A percentile compares a stretch with the other conserved stretches of the same genome.
phyloP scores from a whole-genome alignment of 768 basidiomycete species.

The Tulasnella sp. region DNA sequence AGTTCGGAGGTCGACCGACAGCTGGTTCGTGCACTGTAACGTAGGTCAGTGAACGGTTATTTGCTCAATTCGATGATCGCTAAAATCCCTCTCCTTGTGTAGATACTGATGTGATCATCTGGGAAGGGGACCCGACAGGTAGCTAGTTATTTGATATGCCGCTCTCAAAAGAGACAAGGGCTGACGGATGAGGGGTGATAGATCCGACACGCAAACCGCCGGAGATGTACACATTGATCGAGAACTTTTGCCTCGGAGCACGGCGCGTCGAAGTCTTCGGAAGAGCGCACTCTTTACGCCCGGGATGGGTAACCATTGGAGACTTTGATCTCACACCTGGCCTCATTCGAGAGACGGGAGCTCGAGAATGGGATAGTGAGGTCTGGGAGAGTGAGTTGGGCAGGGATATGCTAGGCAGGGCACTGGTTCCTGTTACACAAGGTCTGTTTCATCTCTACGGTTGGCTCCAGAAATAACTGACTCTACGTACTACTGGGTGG shows the following conservation, averaged over 20 bases:
- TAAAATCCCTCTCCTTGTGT: slow-evolving; percentile 10
- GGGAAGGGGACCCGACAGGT: slow-evolving; percentile 76
- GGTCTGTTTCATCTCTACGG: slow-evolving; percentile 21
- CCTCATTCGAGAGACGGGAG: slow-evolving; percentile 20
- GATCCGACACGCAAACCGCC: slow-evolving; percentile 86
- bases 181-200: slow-evolving; percentile 9
- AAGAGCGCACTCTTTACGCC: slow-evolving; percentile 49
- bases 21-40: slow-evolving; percentile 97
- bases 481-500: too few species aligned
- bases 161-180: not conserved
- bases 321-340: slow-evolving; percentile 32
- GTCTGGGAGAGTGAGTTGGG: slow-evolving; percentile 50
- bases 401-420: slow-evolving; percentile 42
- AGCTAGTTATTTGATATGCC: slow-evolving; percentile 17
- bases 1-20: slow-evolving; percentile 86
- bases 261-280: slow-evolving; percentile 89
- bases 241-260: slow-evolving; percentile 93
- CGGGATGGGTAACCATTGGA: slow-evolving; percentile 83
- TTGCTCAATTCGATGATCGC: slow-evolving; percentile 10
- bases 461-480: slow-evolving; percentile 1
- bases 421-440: slow-evolving; percentile 58
- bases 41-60: slow-evolving; percentile 51
- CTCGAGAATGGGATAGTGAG: slow-evolving; percentile 32
- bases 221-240: slow-evolving; percentile 90
- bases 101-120: slow-evolving; percentile 96